Evolutionary conservation across 306 rosid genomes (phyloP), one percentile per base, ranked within the genome.

Genomic region (Dalbergia cultrata): DNA sequence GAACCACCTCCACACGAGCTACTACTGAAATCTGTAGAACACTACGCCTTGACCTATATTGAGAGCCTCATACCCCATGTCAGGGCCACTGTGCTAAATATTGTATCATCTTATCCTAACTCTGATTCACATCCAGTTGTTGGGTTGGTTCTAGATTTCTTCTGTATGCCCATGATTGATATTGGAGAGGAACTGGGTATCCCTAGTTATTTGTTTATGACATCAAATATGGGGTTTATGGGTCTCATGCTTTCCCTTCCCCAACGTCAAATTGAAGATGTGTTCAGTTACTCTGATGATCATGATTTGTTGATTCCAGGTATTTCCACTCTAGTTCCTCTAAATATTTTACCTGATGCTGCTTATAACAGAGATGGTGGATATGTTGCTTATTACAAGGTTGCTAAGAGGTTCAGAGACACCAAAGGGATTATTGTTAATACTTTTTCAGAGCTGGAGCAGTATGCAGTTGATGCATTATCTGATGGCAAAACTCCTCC

Each of bases 341-440:
- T 80, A 4, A 39, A 18, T 7, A 87, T 88, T 75, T 61, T 89
- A 22, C 92, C 94, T 17, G 11, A 43, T 83, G 43, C 87, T 12
- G 45, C 70, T 67, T 82, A 9, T 74, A 72, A 39, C 35, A 73
- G 63, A 79, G 82, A 86, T 50, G 93, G 89, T 79, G 92, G 92
- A 18, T 87, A 90, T 83, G 9, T 52, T 26, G 66, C 85, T 7
- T 90, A 54, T 56, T 17, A 84, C 52, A 79, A 87, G 67, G 31
- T 90, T 37, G 85, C 81, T 84, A 60, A 73, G 33, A 84, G 86
- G 71, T 72, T 86, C 73, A 67, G 78, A 44, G 88, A 87, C 7
- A 59, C 88, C 50, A 88, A 83, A 52, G 92, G 97, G 31, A 87
- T 92, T 6, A 78, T 92, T 72, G 89, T 85, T 0, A 92, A 92